Base-by-base conservation (phyloP, 2,329 filamentous ascomycete species). In the Aureobasidium sp. region DNA sequence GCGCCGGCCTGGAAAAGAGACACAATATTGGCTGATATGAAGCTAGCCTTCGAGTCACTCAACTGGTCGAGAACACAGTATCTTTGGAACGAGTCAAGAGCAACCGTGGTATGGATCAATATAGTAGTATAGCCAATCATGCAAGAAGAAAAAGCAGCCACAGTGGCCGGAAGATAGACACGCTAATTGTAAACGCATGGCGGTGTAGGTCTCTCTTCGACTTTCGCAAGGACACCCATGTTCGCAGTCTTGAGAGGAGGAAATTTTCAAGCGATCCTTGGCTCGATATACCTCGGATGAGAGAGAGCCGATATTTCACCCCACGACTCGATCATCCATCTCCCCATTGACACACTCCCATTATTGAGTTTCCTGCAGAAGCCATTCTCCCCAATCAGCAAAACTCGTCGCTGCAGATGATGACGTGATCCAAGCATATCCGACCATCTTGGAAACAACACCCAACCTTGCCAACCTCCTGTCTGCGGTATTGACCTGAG, bases 1-100 rank as follows among this genome's bases (percentile, higher is more conserved):
- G 89, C 89, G 63, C 89, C 89, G 12, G 89, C 90, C 73, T 93
- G 90, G 76, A 90, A 92, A 60, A 88, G 83, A 31, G 87, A 91
- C 57, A 91, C 89, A 64, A 92, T 91, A 72, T 92, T 93, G 68
- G 86, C 79, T 69, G 85, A 86, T 50, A 88, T 76, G 6, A 89
- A 74, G 35, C 85, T 80, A 31, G 85, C 75, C n/a, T 82, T 69
- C 3, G 68, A 62, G 0, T 71, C 60, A 5, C 70, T 74, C 74
- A 86, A 82, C 3, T 74, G 69, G 2, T 72, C 76, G 67, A 91
- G 86, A 17, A 77, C 68, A 71, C 93, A 93, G 70, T 92, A 89
- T 1, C 78, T 69, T 50, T 77, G 79, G 73, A 92, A 92, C 0
- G 88, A 88, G 0, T 81, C 78, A 33, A 92, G 78, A 2, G 87